These are phyloP conservation scores for Botrytis medusae DNA, from an alignment of 2,329 filamentous ascomycete species.

Conservation along the genomic window DNA sequence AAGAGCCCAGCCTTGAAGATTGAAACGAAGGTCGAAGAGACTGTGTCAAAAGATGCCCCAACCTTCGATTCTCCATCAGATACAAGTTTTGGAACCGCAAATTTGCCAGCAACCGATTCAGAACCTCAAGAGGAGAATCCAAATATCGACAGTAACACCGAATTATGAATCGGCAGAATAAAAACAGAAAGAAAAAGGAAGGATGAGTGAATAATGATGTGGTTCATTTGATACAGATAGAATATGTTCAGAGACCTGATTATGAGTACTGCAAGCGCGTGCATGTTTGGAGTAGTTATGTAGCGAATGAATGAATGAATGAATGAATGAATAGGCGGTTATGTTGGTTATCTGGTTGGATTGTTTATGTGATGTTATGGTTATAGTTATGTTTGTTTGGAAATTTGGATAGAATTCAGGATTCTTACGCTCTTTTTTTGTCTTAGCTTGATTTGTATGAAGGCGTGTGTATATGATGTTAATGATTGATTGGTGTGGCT, in stretches of 20 bases:
- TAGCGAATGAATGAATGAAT: not conserved
- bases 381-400: not conserved
- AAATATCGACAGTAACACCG: too few relatives aligned
- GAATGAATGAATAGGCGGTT: not conserved
- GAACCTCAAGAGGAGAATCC: not conserved
- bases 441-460: not conserved
- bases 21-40: not conserved
- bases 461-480: not conserved
- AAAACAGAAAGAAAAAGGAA: not conserved
- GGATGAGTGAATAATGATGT: not conserved
- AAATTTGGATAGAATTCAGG: not conserved
- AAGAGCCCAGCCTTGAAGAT: not conserved
- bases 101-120: not conserved
- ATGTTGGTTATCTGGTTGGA: not conserved
- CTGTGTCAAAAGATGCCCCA: not conserved
- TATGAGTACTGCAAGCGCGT: not conserved
- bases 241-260: not conserved
- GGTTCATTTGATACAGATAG: not conserved
- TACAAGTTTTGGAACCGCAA: not conserved
- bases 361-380: not conserved
- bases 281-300: not conserved
- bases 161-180: not conserved
- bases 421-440: not conserved
- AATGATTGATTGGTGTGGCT: not conserved
- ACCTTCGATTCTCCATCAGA: not conserved